phyloP scores from a whole-genome alignment of 1,284 basidiomycete genomes.

The Ceratobasidium sp. region DNA sequence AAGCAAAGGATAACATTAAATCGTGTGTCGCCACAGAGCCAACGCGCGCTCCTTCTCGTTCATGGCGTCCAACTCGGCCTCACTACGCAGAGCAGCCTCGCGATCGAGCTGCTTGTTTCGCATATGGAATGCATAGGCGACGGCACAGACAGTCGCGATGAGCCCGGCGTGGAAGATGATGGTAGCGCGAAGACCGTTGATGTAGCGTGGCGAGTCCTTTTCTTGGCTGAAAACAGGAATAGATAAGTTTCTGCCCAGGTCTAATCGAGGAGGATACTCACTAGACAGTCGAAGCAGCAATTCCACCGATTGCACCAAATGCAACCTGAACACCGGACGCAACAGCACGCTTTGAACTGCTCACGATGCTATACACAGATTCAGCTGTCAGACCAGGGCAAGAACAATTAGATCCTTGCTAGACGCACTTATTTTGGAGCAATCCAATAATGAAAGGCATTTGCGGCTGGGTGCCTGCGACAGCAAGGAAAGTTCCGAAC shows the following conservation, averaged over 20 bases:
- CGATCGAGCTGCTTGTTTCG: constrained; percentile 30
- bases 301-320: constrained; percentile 40
- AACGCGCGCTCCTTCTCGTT: constrained; percentile 35
- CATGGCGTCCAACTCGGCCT: constrained; percentile 26
- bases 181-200: constrained; percentile 36
- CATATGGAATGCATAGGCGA: constrained; percentile 23
- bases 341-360: constrained; percentile 39
- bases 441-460: constrained; percentile 33
- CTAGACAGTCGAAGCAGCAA: constrained; percentile 38
- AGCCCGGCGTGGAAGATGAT: constrained; percentile 35
- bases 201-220: constrained; percentile 35
- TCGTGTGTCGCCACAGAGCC: constrained; percentile 26
- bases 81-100: not conserved
- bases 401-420: not conserved
- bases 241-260: not conserved
- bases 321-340: constrained; percentile 34
- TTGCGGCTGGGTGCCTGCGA: constrained; percentile 28
- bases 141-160: constrained; percentile 17
- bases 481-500: constrained; percentile 27
- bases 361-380: constrained; percentile 11
- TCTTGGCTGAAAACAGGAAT: constrained; percentile 10
- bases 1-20: not conserved
- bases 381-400: not conserved
- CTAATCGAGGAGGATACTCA: not conserved
- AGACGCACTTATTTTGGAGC: constrained; percentile 28